A percentile compares a stretch with the other conserved stretches of the same genome.
These are phyloP conservation scores for Phaseolus coccineus DNA, from an alignment of 331 rosid species.

Conservation along the genomic window DNA sequence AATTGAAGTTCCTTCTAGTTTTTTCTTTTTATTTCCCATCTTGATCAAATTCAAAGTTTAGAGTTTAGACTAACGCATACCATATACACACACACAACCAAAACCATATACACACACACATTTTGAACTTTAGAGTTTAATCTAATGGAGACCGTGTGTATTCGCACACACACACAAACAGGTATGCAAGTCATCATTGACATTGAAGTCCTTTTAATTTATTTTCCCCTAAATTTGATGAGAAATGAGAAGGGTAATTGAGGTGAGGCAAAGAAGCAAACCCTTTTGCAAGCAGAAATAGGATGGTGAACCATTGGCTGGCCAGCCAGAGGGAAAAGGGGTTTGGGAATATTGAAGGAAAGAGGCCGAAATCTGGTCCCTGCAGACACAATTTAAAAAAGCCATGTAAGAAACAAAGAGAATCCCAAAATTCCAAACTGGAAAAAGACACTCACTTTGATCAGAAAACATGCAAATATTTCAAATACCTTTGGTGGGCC, in stretches of 20 bases:
- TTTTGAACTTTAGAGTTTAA: background rate
- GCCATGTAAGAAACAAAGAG: background rate
- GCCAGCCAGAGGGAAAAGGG: conserved; percentile 97
- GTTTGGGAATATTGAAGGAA: conserved; percentile 93
- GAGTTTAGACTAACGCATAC: background rate
- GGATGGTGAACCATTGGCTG: conserved; percentile 98
- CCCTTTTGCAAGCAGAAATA: conserved; percentile 95
- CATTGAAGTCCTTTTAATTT: conserved; percentile 30
- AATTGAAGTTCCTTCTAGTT: background rate
- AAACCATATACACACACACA: too few species aligned
- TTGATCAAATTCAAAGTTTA: background rate
- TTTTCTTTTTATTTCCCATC: background rate
- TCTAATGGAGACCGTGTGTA: conserved; percentile 1
- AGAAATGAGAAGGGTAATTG: conserved; percentile 23
- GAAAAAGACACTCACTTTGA: conserved; percentile 26
- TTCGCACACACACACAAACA: background rate
- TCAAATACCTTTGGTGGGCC: conserved; percentile 87
- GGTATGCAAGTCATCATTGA: conserved; percentile 39
- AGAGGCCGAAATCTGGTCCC: conserved; percentile 99
- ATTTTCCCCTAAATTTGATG: conserved; percentile 4
- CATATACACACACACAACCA: too few species aligned
- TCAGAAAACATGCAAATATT: conserved; percentile 7
- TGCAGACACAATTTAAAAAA: conserved; percentile 43
- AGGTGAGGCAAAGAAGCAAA: conserved; percentile 46
- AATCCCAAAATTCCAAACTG: conserved; percentile 26